These are phyloP conservation scores for Candida suzukii DNA, from an alignment of 805 yeast species.

Conservation along the genomic window DNA sequence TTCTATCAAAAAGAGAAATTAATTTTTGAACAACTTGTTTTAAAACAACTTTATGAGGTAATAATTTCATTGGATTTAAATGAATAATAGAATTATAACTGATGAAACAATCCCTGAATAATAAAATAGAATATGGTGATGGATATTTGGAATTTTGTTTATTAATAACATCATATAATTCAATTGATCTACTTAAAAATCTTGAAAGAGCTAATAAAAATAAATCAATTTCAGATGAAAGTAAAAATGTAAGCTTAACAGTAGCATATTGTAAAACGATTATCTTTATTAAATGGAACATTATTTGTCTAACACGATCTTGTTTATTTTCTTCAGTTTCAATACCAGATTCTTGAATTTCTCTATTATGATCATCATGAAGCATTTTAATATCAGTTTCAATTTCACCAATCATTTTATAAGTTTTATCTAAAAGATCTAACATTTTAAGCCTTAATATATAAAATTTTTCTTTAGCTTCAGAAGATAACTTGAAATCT, in stretches of 20 bases:
- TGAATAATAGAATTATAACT: not conserved
- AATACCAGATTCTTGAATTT: not conserved
- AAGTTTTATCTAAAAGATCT: not conserved
- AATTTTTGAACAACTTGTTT: not conserved
- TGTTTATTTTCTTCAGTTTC: not conserved
- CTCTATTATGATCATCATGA: not conserved
- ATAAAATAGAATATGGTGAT: not conserved
- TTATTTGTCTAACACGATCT: not conserved
- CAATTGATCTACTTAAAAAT: not conserved
- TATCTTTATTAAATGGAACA: not conserved
- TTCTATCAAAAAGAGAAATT: not conserved
- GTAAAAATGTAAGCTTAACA: not conserved
- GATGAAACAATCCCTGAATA: conserved; percentile 1
- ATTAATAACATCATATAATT: not conserved
- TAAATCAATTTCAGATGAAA: not conserved
- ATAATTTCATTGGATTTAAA: not conserved
- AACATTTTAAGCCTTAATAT: not conserved
- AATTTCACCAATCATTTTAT: not conserved
- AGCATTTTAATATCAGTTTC: not conserved
- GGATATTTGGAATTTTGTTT: not conserved
- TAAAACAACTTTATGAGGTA: not conserved
- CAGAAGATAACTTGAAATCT: not conserved
- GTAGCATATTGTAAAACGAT: not conserved
- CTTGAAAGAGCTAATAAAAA: not conserved
- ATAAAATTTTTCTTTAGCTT: not conserved